These are phyloP conservation scores for Lichenothelia convexa DNA, from an alignment of 495 filamentous ascomycete species.

Conservation along the genomic window DNA sequence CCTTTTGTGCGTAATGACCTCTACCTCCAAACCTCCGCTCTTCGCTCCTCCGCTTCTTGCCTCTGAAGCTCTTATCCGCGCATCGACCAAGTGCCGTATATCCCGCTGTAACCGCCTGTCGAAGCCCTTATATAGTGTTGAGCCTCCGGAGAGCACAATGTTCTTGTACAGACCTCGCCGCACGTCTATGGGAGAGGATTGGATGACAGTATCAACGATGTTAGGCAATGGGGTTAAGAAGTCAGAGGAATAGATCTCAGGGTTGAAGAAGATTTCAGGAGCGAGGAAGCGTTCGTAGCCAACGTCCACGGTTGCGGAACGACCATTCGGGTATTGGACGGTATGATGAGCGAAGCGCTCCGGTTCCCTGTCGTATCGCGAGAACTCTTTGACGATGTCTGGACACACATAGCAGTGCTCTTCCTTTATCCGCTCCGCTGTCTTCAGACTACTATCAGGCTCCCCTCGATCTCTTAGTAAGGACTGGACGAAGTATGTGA, in stretches of 20 bases:
- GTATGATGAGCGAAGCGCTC: conserved; percentile 74
- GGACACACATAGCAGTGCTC: conserved; percentile 96
- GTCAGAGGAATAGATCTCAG: conserved; percentile 96
- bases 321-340: conserved; percentile 71
- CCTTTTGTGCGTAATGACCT: conserved; percentile 89
- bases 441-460: conserved; percentile 91
- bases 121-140: conserved; percentile 95
- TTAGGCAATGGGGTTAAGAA: conserved; percentile 88
- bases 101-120: conserved; percentile 87
- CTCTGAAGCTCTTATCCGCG: conserved; percentile 75
- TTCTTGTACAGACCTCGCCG: conserved; percentile 97
- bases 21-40: conserved; percentile 76
- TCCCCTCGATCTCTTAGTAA: conserved; percentile 91
- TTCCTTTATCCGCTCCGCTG: conserved; percentile 93
- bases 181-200: conserved; percentile 92
- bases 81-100: conserved; percentile 87
- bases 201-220: conserved; percentile 91
- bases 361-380: conserved; percentile 77
- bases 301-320: conserved; percentile 69
- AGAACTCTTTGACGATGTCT: conserved; percentile 96
- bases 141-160: conserved; percentile 92
- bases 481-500: conserved; percentile 95
- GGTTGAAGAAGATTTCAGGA: conserved; percentile 98
- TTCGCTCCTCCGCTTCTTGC: conserved; percentile 69
- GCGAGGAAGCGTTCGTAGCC: conserved; percentile 97